Conservation (phyloP, 768 basidiomycete species). For the Pulveroboletus sp. region DNA sequence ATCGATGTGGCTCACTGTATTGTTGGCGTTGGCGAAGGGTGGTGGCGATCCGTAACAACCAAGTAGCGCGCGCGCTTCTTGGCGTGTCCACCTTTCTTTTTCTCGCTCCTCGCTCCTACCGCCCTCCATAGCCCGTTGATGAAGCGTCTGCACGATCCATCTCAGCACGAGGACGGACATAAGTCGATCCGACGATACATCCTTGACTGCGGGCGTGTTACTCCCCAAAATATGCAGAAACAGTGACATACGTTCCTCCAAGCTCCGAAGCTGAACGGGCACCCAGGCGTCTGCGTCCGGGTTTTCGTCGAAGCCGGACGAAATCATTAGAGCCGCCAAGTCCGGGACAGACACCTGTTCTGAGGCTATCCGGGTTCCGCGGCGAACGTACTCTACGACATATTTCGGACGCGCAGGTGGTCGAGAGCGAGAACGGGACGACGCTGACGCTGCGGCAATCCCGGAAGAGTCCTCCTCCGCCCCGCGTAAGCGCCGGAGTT, state of each 20-base stretch:
- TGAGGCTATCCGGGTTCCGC: slow-evolving; percentile 58
- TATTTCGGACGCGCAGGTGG: slow-evolving; percentile 18
- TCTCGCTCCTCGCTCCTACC: slow-evolving; percentile 51
- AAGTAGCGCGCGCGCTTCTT: slow-evolving; percentile 58
- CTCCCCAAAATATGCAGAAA: slow-evolving; percentile 55
- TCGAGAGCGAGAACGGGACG: slow-evolving; percentile 29
- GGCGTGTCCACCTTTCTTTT: slow-evolving; percentile 63
- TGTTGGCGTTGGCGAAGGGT: not conserved
- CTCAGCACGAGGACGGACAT: slow-evolving; percentile 54
- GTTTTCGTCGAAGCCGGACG: slow-evolving; percentile 26
- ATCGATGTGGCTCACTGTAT: slow-evolving; percentile 17
- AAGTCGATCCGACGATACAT: slow-evolving; percentile 43
- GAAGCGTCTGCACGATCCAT: slow-evolving; percentile 53
- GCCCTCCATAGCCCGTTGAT: slow-evolving; percentile 46
- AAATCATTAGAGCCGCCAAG: slow-evolving; percentile 44
- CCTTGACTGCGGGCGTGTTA: slow-evolving; percentile 43
- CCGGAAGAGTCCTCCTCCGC: slow-evolving; percentile 34
- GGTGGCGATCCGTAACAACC: slow-evolving; percentile 37
- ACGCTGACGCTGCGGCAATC: slow-evolving; percentile 27
- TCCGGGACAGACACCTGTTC: slow-evolving; percentile 53
- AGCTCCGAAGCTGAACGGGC: slow-evolving; percentile 46
- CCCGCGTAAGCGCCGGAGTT: slow-evolving; percentile 52
- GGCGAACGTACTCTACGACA: slow-evolving; percentile 58
- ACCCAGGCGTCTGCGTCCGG: slow-evolving; percentile 24
- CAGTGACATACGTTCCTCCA: slow-evolving; percentile 48